Conservation (phyloP, 1,284 basidiomycete genomes). For the Phlebopus sp. region DNA sequence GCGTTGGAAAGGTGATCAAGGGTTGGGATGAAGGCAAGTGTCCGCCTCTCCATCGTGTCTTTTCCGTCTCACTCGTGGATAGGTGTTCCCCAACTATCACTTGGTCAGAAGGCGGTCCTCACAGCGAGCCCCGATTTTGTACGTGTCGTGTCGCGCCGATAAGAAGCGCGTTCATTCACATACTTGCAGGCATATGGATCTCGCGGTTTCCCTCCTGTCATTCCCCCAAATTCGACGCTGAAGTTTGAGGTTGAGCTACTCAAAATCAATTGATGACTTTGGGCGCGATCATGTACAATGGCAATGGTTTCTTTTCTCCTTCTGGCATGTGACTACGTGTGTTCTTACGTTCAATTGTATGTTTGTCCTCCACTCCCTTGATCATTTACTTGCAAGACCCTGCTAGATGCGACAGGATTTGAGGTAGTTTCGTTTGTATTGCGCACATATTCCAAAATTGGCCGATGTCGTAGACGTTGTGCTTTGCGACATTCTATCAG, state of each 20-base stretch:
- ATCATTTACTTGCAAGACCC: not conserved
- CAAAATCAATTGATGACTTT: conserved; percentile 52
- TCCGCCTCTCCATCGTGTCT: not conserved
- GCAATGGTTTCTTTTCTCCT: conserved; percentile 9
- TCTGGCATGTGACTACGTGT: conserved; percentile 20
- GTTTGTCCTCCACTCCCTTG: conserved; percentile 11
- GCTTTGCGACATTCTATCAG: conserved; percentile 5
- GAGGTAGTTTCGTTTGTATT: not conserved
- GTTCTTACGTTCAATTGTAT: conserved; percentile 22
- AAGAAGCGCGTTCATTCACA: conserved; percentile 4
- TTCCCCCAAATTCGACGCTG: conserved; percentile 75
- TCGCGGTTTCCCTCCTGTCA: conserved; percentile 77
- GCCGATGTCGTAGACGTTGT: not conserved
- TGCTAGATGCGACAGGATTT: not conserved
- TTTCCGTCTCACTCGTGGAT: conserved; percentile 11
- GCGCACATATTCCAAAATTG: not conserved
- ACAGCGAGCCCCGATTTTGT: conserved; percentile 70
- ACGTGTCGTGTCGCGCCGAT: conserved; percentile 28
- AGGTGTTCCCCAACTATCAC: conserved; percentile 75
- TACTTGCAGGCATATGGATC: conserved; percentile 59
- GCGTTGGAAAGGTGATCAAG: conserved; percentile 78
- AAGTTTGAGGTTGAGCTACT: conserved; percentile 81
- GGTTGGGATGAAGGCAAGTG: conserved; percentile 88
- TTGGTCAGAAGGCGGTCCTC: conserved; percentile 75
- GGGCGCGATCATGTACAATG: conserved; percentile 18